Base-by-base conservation (phyloP, 176 grass and related monocot genomes). In the Ensete ventricosum region DNA sequence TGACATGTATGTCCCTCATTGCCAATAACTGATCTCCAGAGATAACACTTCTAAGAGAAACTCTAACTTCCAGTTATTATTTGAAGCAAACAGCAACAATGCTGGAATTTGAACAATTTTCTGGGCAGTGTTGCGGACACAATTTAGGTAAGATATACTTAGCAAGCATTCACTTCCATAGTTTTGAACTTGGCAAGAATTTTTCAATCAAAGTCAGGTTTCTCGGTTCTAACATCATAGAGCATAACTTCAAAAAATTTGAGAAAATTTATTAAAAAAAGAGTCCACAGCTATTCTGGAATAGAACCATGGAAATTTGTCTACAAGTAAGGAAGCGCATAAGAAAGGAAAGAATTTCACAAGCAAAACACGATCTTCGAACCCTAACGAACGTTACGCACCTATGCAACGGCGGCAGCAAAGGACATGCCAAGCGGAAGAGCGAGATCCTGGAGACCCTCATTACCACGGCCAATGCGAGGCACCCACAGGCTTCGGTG, bases 391-490 rank as follows among this genome's bases (percentile, higher is more conserved):
- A 27, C 53, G 16, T 1, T 6, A 82, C 83, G 68, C 66, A 94
- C 95, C 86, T 91, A 82, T 10, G 84, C 77, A 24, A 94, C 67
- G 57, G 94, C 88, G 57, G 95, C 90, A 3, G 88, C 90, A 73
- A 94, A 94, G 0, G 90, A 91, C 88, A 98, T 93, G 14, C 95
- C 90, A n/a, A 94, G 78, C 19, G 95, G 90, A 71, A 98, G 84
- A 23, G 88, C 90, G 49, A 94, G 84, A 77, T 94, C 65, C 73
- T 85, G 83, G 66, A 83, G 76, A 1, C 67, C 20, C n/a, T 49
- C 74, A 14, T 54, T 75, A 14, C 52, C 25, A 3, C 26, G 75
- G 1, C 54, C 53, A 1, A 11, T 49, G 51, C 9, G 23, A 22
- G 73, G 24, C 14, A 62, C 23, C 24, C 55, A 20, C n/a, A 52